These are phyloP conservation scores for Trametes villosa DNA, from an alignment of 768 basidiomycete species.

Conservation along the genomic window DNA sequence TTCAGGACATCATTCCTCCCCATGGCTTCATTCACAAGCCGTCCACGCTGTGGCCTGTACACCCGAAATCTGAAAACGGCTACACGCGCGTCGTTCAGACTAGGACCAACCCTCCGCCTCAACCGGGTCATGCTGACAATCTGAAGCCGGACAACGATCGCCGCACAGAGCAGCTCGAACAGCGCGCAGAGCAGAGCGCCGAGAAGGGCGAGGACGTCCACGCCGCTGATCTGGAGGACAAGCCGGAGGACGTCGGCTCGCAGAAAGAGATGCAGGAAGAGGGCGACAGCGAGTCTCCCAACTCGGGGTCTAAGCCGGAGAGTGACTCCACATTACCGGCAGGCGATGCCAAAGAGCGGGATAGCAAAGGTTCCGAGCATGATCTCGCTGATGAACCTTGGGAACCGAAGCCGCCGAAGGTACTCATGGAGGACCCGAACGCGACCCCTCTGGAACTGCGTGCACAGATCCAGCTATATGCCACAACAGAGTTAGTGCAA, in stretches of 20 bases:
- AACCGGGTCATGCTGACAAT: slow-evolving; percentile 54
- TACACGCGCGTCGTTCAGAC: slow-evolving; percentile 41
- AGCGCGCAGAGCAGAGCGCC: slow-evolving; percentile 26
- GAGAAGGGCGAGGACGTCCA: slow-evolving; percentile 24
- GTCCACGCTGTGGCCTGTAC: slow-evolving; percentile 60
- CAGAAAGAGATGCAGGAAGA: slow-evolving; percentile 23
- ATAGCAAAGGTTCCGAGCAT: not conserved
- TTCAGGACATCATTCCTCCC: slow-evolving; percentile 68
- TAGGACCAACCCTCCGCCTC: slow-evolving; percentile 47
- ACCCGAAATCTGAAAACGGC: slow-evolving; percentile 38
- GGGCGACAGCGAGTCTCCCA: not conserved
- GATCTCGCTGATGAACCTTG: slow-evolving; percentile 32
- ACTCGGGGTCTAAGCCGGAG: not conserved
- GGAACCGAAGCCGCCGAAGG: slow-evolving; percentile 61
- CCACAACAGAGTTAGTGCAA: slow-evolving; percentile 63
- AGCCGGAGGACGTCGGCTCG: slow-evolving; percentile 19
- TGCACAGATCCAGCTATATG: slow-evolving; percentile 79
- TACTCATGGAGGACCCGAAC: slow-evolving; percentile 53
- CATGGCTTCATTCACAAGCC: slow-evolving; percentile 67
- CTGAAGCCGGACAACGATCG: slow-evolving; percentile 42
- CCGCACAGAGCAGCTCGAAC: slow-evolving; percentile 23
- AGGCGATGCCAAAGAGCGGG: no score
- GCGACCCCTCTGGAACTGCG: slow-evolving; percentile 51
- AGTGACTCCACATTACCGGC: not conserved
- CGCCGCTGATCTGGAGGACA: slow-evolving; percentile 24